Base-by-base conservation (phyloP, 306 rosid species). In the Vigna radiata region DNA sequence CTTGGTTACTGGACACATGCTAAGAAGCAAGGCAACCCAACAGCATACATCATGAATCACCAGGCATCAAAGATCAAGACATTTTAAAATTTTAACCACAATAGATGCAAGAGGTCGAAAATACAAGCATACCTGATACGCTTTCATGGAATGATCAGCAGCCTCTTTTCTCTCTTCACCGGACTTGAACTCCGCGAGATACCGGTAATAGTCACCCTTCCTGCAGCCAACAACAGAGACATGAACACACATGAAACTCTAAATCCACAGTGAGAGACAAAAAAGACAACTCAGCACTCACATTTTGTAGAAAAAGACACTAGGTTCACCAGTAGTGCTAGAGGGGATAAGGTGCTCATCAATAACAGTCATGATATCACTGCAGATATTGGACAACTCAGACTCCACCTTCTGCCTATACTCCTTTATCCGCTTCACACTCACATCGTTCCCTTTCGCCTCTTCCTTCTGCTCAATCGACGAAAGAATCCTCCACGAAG, bases 171-270 rank as follows among this genome's bases (percentile, higher is more conserved):
- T 78, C 3, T 86, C 90, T 53, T 84, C 78, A 27, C 83, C 89
- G 15, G 75, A 16, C 85, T 78, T 84, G 58, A 86, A 84, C 71
- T 86, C 92, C 0, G 89, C 89, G 62, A 89, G 72, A 46, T 85
- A 89, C 27, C 90, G 85, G 54, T 86, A 86, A 63, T 88, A 88
- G 81, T 88, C 92, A 16, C 90, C 90, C 77, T 86, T 88, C 90
- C 93, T 89, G 78, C 78, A 77, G 73, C 47, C n/a, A 25, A 70
- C 10, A 19, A 44, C 37, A 65, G 4, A 27, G 6, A 55, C 64
- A 39, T 16, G 52, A 77, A 64, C 68, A 54, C 11, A 21, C 17
- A 61, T 3, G 5, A 56, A 73, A 70, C 44, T 23, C 68, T 3
- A 75, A 75, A 70, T 33, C 16, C 61, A 47, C 31, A 68, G 14